phyloP scores from a whole-genome alignment of 306 rosid genomes.

The Citrullus colocynthis region DNA sequence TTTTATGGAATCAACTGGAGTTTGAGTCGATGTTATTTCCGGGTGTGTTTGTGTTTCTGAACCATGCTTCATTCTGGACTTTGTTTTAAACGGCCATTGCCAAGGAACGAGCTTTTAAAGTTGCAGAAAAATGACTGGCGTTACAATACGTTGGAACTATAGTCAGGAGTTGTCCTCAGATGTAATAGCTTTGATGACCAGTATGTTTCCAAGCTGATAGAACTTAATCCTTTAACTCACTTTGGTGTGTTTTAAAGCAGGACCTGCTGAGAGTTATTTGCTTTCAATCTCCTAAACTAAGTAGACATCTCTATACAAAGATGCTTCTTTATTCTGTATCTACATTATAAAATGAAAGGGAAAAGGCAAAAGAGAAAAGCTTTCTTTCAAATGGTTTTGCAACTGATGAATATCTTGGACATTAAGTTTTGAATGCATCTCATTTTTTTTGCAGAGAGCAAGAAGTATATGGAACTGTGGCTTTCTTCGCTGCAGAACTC shows the following conservation, averaged over 20 bases:
- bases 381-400: neutral
- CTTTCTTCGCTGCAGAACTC: slow-evolving; percentile 52
- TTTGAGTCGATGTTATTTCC: neutral
- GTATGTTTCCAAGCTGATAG: slow-evolving; percentile 2
- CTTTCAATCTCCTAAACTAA: neutral
- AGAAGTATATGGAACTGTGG: slow-evolving; percentile 54
- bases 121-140: slow-evolving; percentile 2
- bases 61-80: neutral
- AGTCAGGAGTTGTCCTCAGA: neutral
- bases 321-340: neutral
- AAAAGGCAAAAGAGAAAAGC: neutral
- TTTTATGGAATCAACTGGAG: neutral
- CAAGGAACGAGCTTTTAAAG: neutral
- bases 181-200: neutral
- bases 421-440: neutral
- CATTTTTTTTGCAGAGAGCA: slow-evolving; percentile 37
- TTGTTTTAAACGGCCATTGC: neutral
- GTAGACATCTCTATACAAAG: neutral
- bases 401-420: neutral
- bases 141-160: neutral
- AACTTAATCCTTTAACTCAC: neutral
- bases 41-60: neutral
- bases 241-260: neutral
- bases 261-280: neutral
- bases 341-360: neutral